A percentile compares a stretch with the other conserved stretches of the same genome.
phyloP scores from a whole-genome alignment of 306 rosid genomes.

The Sindora glabra region DNA sequence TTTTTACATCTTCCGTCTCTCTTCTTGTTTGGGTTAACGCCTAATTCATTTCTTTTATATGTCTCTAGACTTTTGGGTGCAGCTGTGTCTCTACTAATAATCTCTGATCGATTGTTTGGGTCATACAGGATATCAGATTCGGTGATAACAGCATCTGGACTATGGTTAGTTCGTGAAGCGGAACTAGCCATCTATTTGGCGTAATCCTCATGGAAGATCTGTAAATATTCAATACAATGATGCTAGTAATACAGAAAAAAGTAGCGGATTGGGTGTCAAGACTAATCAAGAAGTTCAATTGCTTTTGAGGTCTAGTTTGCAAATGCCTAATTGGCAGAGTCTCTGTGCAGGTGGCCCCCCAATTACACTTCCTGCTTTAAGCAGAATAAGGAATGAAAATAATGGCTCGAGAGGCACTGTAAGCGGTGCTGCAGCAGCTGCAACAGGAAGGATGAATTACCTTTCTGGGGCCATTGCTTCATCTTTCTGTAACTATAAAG shows the following conservation, averaged over 20 bases:
- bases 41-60: background rate
- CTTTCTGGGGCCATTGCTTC: conserved; percentile 82
- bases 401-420: conserved; percentile 89
- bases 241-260: conserved; percentile 30
- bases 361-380: conserved; percentile 67
- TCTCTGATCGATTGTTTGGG: conserved; percentile 36
- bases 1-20: background rate
- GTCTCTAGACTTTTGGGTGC: too few relatives aligned
- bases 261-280: conserved; percentile 29
- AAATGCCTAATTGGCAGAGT: conserved; percentile 46
- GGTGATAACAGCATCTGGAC: conserved; percentile 96
- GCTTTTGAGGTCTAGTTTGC: conserved; percentile 30
- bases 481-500: conserved; percentile 54
- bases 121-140: conserved; percentile 92
- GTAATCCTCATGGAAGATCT: conserved; percentile 81
- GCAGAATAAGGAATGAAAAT: conserved; percentile 73
- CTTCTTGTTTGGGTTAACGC: background rate
- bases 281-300: conserved; percentile 30
- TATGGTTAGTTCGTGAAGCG: conserved; percentile 95
- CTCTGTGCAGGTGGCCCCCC: conserved; percentile 53
- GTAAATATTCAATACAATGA: conserved; percentile 49
- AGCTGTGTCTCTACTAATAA: background rate
- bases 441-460: conserved; percentile 58
- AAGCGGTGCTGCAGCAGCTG: conserved; percentile 94
- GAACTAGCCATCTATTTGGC: conserved; percentile 89